phyloP scores from a whole-genome alignment of 2,329 filamentous ascomycete genomes.

The Phaeosphaeria sp. region DNA sequence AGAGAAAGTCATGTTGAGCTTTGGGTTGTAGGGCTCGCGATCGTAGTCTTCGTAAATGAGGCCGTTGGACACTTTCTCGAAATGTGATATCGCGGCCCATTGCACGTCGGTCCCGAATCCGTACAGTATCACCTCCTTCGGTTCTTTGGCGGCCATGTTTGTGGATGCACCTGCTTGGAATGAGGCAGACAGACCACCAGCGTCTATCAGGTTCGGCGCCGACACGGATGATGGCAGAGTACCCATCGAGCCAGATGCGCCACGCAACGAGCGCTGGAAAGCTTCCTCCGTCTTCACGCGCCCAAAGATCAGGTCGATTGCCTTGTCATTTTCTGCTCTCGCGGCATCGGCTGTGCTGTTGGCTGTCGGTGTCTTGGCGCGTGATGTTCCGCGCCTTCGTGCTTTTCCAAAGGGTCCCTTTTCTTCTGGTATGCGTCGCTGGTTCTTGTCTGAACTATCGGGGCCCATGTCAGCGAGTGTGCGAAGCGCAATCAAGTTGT shows the following conservation, averaged over 20 bases:
- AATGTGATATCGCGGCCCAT: constrained; percentile 89
- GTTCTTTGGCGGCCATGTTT: constrained; percentile 56
- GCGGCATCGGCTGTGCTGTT: constrained; percentile 63
- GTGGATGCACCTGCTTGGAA: constrained; percentile 38
- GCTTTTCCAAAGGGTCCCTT: constrained; percentile 67
- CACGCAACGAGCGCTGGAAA: constrained; percentile 34
- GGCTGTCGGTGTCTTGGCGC: constrained; percentile 64
- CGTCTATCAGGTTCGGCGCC: constrained; percentile 41
- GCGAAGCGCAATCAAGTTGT: background rate
- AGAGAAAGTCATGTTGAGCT: constrained; percentile 64
- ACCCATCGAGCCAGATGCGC: constrained; percentile 22
- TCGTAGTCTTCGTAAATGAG: constrained; percentile 93
- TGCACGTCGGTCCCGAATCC: constrained; percentile 74
- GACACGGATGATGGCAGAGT: constrained; percentile 39
- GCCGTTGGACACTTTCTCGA: constrained; percentile 80
- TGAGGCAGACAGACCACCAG: constrained; percentile 30
- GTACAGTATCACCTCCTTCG: constrained; percentile 83
- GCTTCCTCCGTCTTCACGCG: constrained; percentile 39
- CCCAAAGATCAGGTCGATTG: constrained; percentile 57
- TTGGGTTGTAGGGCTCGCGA: constrained; percentile 76
- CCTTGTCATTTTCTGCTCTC: constrained; percentile 51
- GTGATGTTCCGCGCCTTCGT: constrained; percentile 53
- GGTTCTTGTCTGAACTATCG: constrained; percentile 51
- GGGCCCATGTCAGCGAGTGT: constrained; percentile 20
- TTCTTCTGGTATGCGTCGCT: constrained; percentile 63